Percentiles rank a stretch among this genome's conserved stretches.
These are phyloP conservation scores for Lipomyces orientalis DNA, from an alignment of 805 yeast genomes.

Conservation along the genomic window DNA sequence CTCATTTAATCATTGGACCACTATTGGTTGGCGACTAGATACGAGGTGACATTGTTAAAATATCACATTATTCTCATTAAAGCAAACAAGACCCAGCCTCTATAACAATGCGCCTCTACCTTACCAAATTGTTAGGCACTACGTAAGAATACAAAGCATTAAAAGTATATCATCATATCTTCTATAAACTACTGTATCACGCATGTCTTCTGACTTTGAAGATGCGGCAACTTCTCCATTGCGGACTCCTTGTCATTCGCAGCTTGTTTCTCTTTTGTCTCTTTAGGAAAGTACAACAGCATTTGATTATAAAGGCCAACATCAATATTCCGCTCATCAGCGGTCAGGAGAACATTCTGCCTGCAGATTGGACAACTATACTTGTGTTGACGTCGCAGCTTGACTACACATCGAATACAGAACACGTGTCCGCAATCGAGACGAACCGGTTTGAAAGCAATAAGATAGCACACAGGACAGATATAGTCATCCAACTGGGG, in stretches of 20 bases:
- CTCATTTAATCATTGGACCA: too few relatives aligned
- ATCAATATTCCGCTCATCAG: conserved; percentile 68
- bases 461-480: conserved; percentile 72
- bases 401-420: conserved; percentile 74
- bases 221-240: conserved; percentile 47
- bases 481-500: conserved; percentile 80
- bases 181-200: not conserved
- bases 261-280: conserved; percentile 64
- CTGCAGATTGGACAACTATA: conserved; percentile 72
- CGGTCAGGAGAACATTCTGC: conserved; percentile 57
- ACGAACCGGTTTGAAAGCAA: conserved; percentile 75
- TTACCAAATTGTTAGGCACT: too few relatives aligned
- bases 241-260: conserved; percentile 59
- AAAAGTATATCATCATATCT: too few relatives aligned
- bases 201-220: not conserved
- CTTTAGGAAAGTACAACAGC: conserved; percentile 67
- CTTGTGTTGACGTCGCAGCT: conserved; percentile 63
- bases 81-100: too few relatives aligned
- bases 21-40: too few relatives aligned
- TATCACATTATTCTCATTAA: too few relatives aligned
- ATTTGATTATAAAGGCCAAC: conserved; percentile 57
- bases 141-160: too few relatives aligned
- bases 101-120: too few relatives aligned
- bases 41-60: too few relatives aligned
- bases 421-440: conserved; percentile 69